Conservation (phyloP, 1,139 yeast species). For the Kodamaea sp. region DNA sequence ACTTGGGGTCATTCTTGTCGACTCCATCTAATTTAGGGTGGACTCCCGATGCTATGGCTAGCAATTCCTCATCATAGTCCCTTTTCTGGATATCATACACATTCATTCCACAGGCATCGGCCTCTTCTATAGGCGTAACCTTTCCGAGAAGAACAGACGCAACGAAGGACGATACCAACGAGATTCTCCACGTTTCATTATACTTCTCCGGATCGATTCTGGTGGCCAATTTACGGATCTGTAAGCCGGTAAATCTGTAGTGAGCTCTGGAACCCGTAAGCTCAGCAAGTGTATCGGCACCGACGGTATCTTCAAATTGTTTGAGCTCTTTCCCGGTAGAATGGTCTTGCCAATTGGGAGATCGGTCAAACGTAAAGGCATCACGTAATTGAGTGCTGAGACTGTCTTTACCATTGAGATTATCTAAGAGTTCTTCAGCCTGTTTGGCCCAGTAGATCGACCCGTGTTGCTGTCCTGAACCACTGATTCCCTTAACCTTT, state of each 20-base stretch:
- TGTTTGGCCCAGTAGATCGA: constrained; percentile 73
- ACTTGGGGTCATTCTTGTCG: constrained; percentile 19
- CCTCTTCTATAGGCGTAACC: constrained; percentile 67
- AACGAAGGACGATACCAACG: constrained; percentile 77
- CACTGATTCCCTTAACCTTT: constrained; percentile 69
- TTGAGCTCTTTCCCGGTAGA: constrained; percentile 72
- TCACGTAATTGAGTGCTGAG: constrained; percentile 47
- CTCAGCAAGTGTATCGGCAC: constrained; percentile 62
- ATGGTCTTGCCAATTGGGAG: constrained; percentile 97
- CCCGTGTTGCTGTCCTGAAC: constrained; percentile 94
- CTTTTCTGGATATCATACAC: constrained; percentile 64
- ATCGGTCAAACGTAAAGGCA: constrained; percentile 62
- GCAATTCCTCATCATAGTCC: constrained; percentile 54
- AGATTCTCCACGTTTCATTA: constrained; percentile 57
- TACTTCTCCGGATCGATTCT: constrained; percentile 53
- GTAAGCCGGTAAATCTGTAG: constrained; percentile 88
- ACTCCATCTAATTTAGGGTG: constrained; percentile 38
- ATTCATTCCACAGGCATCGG: constrained; percentile 94
- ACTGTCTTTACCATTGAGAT: constrained; percentile 21
- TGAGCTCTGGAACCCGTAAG: constrained; percentile 88
- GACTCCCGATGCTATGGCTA: constrained; percentile 54
- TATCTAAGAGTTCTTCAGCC: constrained; percentile 42
- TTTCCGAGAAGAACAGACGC: constrained; percentile 70
- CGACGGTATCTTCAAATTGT: constrained; percentile 60
- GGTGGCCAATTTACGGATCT: constrained; percentile 71